A percentile compares a stretch with the other conserved stretches of the same genome.
These are phyloP conservation scores for Fragilariopsis cylindrus DNA, from an alignment of 108 stramenopile species.

Conservation along the genomic window DNA sequence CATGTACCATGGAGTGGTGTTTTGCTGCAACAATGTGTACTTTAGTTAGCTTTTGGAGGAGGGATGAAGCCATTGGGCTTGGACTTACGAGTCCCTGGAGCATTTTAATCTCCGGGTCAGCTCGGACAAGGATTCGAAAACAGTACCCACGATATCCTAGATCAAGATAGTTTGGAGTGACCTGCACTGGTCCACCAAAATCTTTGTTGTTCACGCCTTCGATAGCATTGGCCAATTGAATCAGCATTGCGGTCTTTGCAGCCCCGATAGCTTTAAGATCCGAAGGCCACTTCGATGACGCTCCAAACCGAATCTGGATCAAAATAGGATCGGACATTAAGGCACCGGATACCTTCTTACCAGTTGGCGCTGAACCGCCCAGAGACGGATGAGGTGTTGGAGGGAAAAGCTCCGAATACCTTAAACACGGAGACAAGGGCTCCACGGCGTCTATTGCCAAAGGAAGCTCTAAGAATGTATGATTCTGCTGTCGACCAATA, in stretches of 20 bases:
- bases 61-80: conserved; percentile 49
- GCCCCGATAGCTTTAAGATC: conserved; percentile 84
- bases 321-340: conserved; percentile 58
- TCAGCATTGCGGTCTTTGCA: conserved; percentile 87
- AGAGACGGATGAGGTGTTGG: conserved; percentile 74
- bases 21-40: conserved; percentile 63
- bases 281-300: conserved; percentile 83
- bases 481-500: conserved; percentile 14
- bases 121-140: conserved; percentile 75
- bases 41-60: conserved; percentile 50
- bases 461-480: conserved; percentile 64
- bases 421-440: conserved; percentile 67
- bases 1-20: conserved; percentile 83
- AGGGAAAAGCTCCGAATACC: conserved; percentile 82
- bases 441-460: conserved; percentile 81
- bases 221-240: conserved; percentile 77
- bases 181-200: conserved; percentile 65
- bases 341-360: conserved; percentile 58
- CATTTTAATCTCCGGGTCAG: conserved; percentile 80
- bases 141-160: conserved; percentile 77
- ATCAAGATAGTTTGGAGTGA: conserved; percentile 61
- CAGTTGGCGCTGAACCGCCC: conserved; percentile 38
- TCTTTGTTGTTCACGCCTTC: conserved; percentile 38
- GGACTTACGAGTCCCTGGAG: conserved; percentile 54
- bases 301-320: conserved; percentile 75